Conservation (phyloP, 148 eudicot genomes). For the Euryodendron excelsum region DNA sequence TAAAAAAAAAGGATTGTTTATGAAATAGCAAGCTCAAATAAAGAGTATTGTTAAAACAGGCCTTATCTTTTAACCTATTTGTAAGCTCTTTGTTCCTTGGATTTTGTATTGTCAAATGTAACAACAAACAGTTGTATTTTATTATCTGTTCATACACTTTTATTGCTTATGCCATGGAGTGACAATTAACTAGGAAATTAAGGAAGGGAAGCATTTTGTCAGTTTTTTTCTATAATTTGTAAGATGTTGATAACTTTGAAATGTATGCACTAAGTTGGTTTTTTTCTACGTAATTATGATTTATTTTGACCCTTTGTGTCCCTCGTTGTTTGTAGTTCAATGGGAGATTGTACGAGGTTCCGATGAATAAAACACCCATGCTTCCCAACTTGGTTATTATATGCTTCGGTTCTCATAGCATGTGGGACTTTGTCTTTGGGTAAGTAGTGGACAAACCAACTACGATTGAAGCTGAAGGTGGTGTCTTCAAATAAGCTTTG, state of each 20-base stretch:
- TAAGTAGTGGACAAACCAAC: not conserved
- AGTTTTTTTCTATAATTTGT: not conserved
- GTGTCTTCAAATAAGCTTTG: slow-evolving; percentile 3
- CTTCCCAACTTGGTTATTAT: not conserved
- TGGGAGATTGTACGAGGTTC: not conserved
- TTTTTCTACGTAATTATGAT: not conserved
- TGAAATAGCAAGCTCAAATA: no score
- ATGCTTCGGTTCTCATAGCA: not conserved
- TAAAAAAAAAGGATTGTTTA: no score
- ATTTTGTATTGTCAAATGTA: no score
- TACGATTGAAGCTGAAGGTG: not conserved
- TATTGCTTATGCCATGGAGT: not conserved
- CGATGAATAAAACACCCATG: slow-evolving; percentile 1
- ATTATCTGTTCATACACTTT: not conserved
- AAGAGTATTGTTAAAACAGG: no score
- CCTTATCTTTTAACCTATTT: no score
- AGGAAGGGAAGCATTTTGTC: not conserved
- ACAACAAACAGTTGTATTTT: no score
- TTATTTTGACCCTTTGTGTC: not conserved
- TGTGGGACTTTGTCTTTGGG: not conserved
- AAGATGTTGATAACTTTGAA: not conserved
- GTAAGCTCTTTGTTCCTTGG: no score
- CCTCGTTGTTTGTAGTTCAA: not conserved
- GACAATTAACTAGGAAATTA: not conserved
- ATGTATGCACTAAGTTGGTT: not conserved